A percentile compares a stretch with the other conserved stretches of the same genome.
These are phyloP conservation scores for Tagetes erecta DNA, from an alignment of 129 eudicot species.

Conservation along the genomic window DNA sequence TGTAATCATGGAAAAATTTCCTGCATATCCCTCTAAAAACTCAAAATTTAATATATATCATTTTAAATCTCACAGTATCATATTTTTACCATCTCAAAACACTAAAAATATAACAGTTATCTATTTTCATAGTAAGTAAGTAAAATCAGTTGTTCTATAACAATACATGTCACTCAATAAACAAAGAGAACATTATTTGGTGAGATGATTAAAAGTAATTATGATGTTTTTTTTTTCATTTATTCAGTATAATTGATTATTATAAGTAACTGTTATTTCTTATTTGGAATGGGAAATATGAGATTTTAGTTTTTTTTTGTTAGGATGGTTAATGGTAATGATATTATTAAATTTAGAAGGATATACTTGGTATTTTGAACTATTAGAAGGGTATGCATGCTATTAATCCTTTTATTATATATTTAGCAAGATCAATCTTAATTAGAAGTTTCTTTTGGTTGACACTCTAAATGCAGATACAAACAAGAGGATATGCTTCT, in stretches of 20 bases:
- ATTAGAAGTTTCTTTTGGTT: neutral
- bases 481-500: conserved; percentile 70
- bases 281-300: neutral
- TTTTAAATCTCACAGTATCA: neutral
- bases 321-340: neutral
- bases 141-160: neutral
- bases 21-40: neutral
- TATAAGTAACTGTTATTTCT: neutral
- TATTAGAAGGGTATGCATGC: neutral
- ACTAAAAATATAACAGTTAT: neutral
- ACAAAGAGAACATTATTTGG: neutral
- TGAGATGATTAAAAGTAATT: neutral
- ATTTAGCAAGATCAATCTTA: neutral
- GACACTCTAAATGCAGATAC: conserved; percentile 52
- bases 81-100: neutral
- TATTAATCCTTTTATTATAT: neutral
- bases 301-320: neutral
- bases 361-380: neutral
- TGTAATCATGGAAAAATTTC: neutral
- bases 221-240: neutral
- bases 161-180: neutral
- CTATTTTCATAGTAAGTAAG: neutral
- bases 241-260: neutral
- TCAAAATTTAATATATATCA: neutral
- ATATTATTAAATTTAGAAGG: neutral